phyloP scores from a whole-genome alignment of 139 green algal species.

The Haematococcus sp. region DNA sequence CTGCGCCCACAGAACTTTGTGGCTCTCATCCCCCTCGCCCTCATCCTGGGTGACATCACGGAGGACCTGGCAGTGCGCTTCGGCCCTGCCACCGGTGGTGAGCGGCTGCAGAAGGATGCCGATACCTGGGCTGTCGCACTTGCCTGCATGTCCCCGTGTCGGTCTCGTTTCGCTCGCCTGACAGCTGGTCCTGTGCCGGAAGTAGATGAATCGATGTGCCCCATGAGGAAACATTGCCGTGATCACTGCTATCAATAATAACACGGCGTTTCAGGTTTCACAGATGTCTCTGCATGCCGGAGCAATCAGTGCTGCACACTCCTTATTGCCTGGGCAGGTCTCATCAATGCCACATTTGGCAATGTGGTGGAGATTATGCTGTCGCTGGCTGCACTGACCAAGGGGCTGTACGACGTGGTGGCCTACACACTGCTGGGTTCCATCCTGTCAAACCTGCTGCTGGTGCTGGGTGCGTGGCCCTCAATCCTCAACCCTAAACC shows the following conservation, averaged over 20 bases:
- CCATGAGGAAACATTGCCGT: too few relatives aligned
- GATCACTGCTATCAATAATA: too few relatives aligned
- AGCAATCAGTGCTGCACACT: too few relatives aligned
- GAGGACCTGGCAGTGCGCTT: constrained; percentile 84
- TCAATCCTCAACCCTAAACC: too few relatives aligned
- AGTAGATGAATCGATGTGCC: too few relatives aligned
- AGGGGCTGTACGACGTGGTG: constrained; percentile 75
- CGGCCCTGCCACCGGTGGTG: constrained; percentile 52
- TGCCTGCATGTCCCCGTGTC: neutral
- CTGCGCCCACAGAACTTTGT: constrained; percentile 71
- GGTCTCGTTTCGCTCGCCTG: neutral
- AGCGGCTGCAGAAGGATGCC: constrained; percentile 50
- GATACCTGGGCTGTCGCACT: neutral
- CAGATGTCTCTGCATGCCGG: too few relatives aligned
- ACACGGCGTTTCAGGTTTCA: neutral
- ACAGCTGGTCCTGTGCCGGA: neutral
- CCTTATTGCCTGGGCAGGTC: too few relatives aligned
- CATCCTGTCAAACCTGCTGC: constrained; percentile 87
- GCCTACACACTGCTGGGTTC: constrained; percentile 78
- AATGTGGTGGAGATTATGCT: constrained; percentile 85
- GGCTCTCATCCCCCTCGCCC: constrained; percentile 75
- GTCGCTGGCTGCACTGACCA: constrained; percentile 61
- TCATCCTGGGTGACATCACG: constrained; percentile 86
- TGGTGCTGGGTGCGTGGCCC: constrained; percentile 73
- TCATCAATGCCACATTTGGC: constrained; percentile 28